These are phyloP conservation scores for Coemansia sp. DNA, from an alignment of 192 early-diverging fungal species.

Conservation along the genomic window DNA sequence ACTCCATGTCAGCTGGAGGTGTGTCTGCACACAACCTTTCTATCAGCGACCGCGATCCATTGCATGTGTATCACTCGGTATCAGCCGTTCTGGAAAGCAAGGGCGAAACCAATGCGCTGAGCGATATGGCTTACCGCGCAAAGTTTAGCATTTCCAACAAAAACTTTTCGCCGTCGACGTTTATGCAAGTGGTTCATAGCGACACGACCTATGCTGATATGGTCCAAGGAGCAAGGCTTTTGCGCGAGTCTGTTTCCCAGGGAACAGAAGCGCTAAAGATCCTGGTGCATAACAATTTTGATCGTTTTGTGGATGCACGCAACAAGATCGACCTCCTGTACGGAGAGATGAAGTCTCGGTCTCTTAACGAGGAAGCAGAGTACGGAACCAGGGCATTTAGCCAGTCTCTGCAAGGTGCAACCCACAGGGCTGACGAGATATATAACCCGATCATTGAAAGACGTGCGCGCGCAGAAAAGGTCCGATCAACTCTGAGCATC, in stretches of 20 bases:
- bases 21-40: constrained; percentile 19
- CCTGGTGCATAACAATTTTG: constrained; percentile 94
- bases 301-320: constrained; percentile 94
- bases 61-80: constrained; percentile 47
- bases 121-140: constrained; percentile 51
- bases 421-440: constrained; percentile 71
- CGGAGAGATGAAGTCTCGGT: constrained; percentile 85
- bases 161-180: constrained; percentile 68
- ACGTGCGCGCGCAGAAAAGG: constrained; percentile 82
- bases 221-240: constrained; percentile 66
- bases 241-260: constrained; percentile 74
- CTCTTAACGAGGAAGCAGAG: constrained; percentile 74
- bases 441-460: constrained; percentile 86
- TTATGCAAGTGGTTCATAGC: constrained; percentile 79
- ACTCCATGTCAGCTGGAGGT: constrained; percentile 16
- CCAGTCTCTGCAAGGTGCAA: constrained; percentile 65
- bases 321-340: constrained; percentile 93
- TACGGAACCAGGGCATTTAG: constrained; percentile 79
- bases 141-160: constrained; percentile 54
- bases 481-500: constrained; percentile 85
- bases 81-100: constrained; percentile 40
- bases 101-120: constrained; percentile 25
- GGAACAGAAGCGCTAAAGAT: constrained; percentile 83
- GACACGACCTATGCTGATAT: constrained; percentile 85
- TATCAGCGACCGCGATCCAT: constrained; percentile 54